A percentile compares a stretch with the other conserved stretches of the same genome.
phyloP scores from a whole-genome alignment of 768 basidiomycete species.

The Russula ochroleuca region DNA sequence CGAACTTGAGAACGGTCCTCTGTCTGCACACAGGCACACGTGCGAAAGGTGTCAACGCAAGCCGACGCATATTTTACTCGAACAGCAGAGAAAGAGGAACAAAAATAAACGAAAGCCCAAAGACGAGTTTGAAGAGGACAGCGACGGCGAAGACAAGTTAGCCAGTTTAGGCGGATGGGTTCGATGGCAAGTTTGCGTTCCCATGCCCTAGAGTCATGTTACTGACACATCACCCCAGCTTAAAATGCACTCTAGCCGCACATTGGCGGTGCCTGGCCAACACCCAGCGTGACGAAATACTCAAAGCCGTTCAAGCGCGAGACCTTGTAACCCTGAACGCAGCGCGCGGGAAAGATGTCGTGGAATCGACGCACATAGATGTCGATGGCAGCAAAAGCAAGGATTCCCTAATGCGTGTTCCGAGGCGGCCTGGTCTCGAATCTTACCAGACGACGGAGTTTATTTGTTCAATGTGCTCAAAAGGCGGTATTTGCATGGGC shows the following conservation, averaged over 20 bases:
- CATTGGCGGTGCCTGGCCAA: slow-evolving; percentile 74
- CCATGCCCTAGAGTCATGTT: neutral
- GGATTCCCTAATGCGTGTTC: neutral
- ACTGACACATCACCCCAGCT: slow-evolving; percentile 39
- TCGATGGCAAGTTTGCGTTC: slow-evolving; percentile 53
- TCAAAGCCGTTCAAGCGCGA: slow-evolving; percentile 55
- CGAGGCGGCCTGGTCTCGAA: slow-evolving; percentile 22
- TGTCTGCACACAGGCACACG: slow-evolving; percentile 55
- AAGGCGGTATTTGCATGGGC: slow-evolving; percentile 74
- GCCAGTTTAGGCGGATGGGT: slow-evolving; percentile 73
- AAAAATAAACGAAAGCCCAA: slow-evolving; percentile 40
- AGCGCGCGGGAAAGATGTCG: slow-evolving; percentile 24
- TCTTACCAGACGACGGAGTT: slow-evolving; percentile 67
- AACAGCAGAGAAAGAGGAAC: slow-evolving; percentile 34
- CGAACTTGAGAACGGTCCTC: slow-evolving; percentile 51
- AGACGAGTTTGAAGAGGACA: slow-evolving; percentile 53
- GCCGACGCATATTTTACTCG: slow-evolving; percentile 55
- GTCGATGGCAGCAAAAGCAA: slow-evolving; percentile 2
- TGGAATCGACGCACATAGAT: neutral
- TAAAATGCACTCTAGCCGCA: slow-evolving; percentile 70
- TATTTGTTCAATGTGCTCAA: slow-evolving; percentile 67
- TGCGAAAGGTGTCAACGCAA: slow-evolving; percentile 69
- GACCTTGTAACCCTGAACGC: slow-evolving; percentile 43
- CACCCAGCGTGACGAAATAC: slow-evolving; percentile 66
- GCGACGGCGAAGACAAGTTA: slow-evolving; percentile 51